Evolutionary conservation across 352 stramenopile species (phyloP).

Genomic region (Phytophthora europaea): DNA sequence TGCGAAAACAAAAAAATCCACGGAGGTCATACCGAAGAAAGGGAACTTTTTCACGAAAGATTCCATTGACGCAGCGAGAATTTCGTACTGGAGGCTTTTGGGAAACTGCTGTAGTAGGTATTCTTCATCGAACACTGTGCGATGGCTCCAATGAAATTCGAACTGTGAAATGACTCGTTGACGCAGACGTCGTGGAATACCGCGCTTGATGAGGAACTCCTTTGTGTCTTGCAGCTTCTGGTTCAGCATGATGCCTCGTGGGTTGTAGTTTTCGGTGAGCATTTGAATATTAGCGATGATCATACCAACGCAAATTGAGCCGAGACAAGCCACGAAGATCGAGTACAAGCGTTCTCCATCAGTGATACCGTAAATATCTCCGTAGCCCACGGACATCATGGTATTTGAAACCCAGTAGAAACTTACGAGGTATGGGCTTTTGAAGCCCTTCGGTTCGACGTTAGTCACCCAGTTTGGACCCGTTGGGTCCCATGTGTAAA

Average conservation of each 20-base stretch:
- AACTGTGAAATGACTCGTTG: conserved; percentile 84
- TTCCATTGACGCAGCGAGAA: conserved; percentile 82
- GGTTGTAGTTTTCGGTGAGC: conserved; percentile 94
- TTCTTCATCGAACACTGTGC: conserved; percentile 83
- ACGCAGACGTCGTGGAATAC: conserved; percentile 69
- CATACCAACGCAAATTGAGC: conserved; percentile 91
- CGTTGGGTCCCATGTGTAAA: conserved; percentile 82
- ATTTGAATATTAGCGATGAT: conserved; percentile 95
- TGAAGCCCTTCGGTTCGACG: conserved; percentile 50
- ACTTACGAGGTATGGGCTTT: conserved; percentile 86
- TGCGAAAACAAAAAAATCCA: conserved; percentile 81
- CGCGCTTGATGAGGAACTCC: conserved; percentile 78
- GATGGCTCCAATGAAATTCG: conserved; percentile 81
- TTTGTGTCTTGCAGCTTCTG: conserved; percentile 84
- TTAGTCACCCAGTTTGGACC: conserved; percentile 80
- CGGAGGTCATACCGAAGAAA: conserved; percentile 78
- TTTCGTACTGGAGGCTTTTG: conserved; percentile 81
- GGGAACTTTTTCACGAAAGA: conserved; percentile 80
- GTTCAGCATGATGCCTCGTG: conserved; percentile 74
- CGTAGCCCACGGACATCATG: conserved; percentile 95
- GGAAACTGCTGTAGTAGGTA: conserved; percentile 72
- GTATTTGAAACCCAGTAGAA: conserved; percentile 95
- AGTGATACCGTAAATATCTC: conserved; percentile 89
- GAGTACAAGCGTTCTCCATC: conserved; percentile 85
- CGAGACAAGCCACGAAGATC: conserved; percentile 86